Percentiles rank a stretch among this genome's conserved stretches.
Conservation (phyloP, 2,329 filamentous ascomycete genomes). For the Aschersonia sp. region DNA sequence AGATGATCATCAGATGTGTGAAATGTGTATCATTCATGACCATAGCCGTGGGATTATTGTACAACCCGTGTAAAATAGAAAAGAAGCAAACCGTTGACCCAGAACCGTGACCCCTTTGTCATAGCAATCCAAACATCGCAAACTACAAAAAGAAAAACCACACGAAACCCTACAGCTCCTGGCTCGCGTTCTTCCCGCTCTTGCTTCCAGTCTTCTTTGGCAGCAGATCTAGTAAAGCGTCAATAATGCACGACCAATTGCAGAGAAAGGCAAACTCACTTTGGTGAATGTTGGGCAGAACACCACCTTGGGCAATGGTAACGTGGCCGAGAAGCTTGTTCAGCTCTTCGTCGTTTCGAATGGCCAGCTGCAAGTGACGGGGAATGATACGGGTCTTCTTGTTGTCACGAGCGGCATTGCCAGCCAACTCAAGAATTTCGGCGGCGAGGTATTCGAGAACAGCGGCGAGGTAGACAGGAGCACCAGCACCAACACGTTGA, state of each 20-base stretch:
- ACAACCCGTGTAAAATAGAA: conserved; percentile 45
- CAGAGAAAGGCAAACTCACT: conserved; percentile 45
- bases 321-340: conserved; percentile 96
- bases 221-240: conserved; percentile 62
- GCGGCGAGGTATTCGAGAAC: conserved; percentile 97
- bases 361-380: conserved; percentile 95
- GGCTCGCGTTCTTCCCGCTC: conserved; percentile 80
- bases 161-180: conserved; percentile 64
- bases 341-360: conserved; percentile 98
- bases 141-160: conserved; percentile 33
- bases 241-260: conserved; percentile 14
- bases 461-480: conserved; percentile 90
- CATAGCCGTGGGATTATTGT: conserved; percentile 59
- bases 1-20: background rate
- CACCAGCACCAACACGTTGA: conserved; percentile 97
- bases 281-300: conserved; percentile 92
- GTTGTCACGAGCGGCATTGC: conserved; percentile 97
- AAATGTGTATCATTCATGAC: conserved; percentile 34
- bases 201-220: conserved; percentile 94
- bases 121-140: conserved; percentile 57
- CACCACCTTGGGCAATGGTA: conserved; percentile 94
- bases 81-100: conserved; percentile 50
- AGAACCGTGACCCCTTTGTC: conserved; percentile 68
- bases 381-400: conserved; percentile 99
- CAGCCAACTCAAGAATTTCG: conserved; percentile 96